These are phyloP conservation scores for Boletus speciosus DNA, from an alignment of 768 basidiomycete species.

Conservation along the genomic window DNA sequence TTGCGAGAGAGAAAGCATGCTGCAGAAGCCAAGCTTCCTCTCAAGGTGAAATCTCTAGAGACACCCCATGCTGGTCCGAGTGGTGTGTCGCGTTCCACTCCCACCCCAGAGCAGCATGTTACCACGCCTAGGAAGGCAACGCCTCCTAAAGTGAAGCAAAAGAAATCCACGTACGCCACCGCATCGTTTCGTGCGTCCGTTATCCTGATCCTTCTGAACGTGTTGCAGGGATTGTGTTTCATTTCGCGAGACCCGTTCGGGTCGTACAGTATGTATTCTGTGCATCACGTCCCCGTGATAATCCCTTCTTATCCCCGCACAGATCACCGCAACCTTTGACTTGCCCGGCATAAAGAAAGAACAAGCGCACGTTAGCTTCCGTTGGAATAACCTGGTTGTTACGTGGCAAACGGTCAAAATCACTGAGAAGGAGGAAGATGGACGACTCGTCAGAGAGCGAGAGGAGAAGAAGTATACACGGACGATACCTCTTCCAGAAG, in stretches of 20 bases:
- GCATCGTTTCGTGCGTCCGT: conserved; percentile 3
- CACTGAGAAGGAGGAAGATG: conserved; percentile 60
- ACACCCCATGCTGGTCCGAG: conserved; percentile 21
- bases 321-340: conserved; percentile 69
- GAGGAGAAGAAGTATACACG: conserved; percentile 62
- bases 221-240: conserved; percentile 47
- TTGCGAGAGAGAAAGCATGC: conserved; percentile 63
- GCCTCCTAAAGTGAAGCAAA: conserved; percentile 49
- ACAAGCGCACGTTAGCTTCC: conserved; percentile 73
- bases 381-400: conserved; percentile 55
- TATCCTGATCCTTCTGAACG: conserved; percentile 15
- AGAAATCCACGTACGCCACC: conserved; percentile 60
- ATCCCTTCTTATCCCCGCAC: conserved; percentile 23
- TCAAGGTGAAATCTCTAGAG: conserved; percentile 70
- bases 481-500: conserved; percentile 69
- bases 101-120: conserved; percentile 22
- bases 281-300: conserved; percentile 12
- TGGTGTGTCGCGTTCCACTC: conserved; percentile 19
- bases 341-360: conserved; percentile 67
- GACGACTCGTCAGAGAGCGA: conserved; percentile 57
- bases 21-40: conserved; percentile 62
- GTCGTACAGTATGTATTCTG: conserved; percentile 43
- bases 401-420: conserved; percentile 63
- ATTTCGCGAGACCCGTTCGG: conserved; percentile 69
- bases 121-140: conserved; percentile 24